A percentile compares a stretch with the other conserved stretches of the same genome.
Evolutionary conservation across 2,329 filamentous ascomycete species (phyloP).

Genomic region (Cladosporium phlei): DNA sequence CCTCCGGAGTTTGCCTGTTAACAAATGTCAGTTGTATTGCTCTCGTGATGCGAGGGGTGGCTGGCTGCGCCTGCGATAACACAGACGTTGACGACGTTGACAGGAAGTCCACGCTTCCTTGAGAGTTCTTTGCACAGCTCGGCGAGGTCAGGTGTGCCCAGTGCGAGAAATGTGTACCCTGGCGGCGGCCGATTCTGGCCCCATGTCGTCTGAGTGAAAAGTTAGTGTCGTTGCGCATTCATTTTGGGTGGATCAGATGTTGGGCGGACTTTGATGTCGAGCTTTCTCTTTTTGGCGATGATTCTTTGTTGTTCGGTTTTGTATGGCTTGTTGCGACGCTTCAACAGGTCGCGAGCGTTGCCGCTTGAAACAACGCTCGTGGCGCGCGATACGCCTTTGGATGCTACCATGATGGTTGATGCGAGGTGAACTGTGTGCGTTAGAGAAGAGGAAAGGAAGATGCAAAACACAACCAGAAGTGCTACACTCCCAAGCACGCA

Average conservation of each 20-base stretch:
- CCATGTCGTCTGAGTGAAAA: slow-evolving; percentile 50
- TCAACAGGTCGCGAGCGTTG: slow-evolving; percentile 23
- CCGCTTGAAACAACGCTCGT: slow-evolving; percentile 7
- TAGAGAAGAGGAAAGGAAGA: slow-evolving; percentile 9
- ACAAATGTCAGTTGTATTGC: neutral
- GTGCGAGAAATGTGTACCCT: slow-evolving; percentile 59
- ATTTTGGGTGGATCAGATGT: slow-evolving; percentile 6
- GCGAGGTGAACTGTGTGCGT: neutral
- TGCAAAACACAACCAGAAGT: neutral
- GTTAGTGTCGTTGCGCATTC: slow-evolving; percentile 23
- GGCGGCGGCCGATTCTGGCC: slow-evolving; percentile 50
- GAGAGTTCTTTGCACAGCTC: slow-evolving; percentile 57
- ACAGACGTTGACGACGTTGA: slow-evolving; percentile 59
- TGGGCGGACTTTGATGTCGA: slow-evolving; percentile 45
- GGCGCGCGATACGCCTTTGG: slow-evolving; percentile 10
- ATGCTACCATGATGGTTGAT: slow-evolving; percentile 3
- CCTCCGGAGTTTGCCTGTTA: slow-evolving; percentile 21
- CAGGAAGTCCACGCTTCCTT: slow-evolving; percentile 48
- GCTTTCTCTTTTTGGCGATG: slow-evolving; percentile 57
- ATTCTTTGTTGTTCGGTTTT: slow-evolving; percentile 57
- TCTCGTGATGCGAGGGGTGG: neutral
- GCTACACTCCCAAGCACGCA: neutral
- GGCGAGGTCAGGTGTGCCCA: slow-evolving; percentile 57
- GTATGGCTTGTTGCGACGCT: slow-evolving; percentile 43
- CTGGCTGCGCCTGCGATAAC: slow-evolving; percentile 16